phyloP scores from a whole-genome alignment of 768 basidiomycete genomes.

The Lactarius sp. region DNA sequence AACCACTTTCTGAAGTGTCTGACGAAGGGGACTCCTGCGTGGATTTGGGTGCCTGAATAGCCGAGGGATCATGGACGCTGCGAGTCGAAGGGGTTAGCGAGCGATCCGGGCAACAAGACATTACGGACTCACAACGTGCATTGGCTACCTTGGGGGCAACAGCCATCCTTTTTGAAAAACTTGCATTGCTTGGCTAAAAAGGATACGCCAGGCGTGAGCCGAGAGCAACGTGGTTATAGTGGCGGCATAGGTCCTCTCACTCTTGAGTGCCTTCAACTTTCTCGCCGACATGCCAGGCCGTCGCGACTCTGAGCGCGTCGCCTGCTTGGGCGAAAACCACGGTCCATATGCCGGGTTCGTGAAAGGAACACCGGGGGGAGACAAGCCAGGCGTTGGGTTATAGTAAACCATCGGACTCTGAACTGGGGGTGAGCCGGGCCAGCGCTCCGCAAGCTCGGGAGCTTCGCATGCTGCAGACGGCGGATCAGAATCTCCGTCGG shows the following conservation, averaged over 20 bases:
- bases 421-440: constrained; percentile 16
- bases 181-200: constrained; percentile 24
- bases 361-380: constrained; percentile 14
- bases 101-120: background rate
- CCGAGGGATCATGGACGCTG: constrained; percentile 17
- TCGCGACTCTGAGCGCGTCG: constrained; percentile 9
- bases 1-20: background rate
- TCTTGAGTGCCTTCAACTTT: constrained; percentile 23
- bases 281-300: constrained; percentile 13
- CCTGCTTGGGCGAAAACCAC: background rate
- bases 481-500: constrained; percentile 21
- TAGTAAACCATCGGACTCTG: constrained; percentile 12
- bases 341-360: constrained; percentile 5
- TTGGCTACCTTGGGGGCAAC: constrained; percentile 19
- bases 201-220: background rate
- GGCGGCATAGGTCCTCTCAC: constrained; percentile 8
- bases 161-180: constrained; percentile 22
- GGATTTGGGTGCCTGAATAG: background rate
- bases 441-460: constrained; percentile 23
- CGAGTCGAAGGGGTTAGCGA: background rate
- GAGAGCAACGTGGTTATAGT: background rate
- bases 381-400: constrained; percentile 9
- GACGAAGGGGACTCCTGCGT: background rate
- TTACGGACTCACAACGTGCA: constrained; percentile 24
- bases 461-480: constrained; percentile 19